A percentile compares a stretch with the other conserved stretches of the same genome.
Conservation (phyloP, 2,329 filamentous ascomycete genomes). For the Apiospora sp. region DNA sequence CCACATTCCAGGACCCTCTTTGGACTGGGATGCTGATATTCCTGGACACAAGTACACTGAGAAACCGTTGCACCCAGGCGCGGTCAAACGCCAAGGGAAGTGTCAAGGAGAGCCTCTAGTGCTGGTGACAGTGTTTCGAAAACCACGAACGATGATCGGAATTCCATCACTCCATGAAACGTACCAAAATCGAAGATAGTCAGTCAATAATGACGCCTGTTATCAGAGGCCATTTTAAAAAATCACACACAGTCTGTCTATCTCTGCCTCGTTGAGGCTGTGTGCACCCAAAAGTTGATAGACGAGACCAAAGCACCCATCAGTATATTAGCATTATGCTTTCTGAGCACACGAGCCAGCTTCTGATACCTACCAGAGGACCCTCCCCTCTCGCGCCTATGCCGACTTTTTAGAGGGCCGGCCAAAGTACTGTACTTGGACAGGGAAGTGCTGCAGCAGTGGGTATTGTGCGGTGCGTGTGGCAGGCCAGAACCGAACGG, state of each 20-base stretch:
- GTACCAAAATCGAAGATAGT: not conserved
- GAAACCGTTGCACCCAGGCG: conserved; percentile 13
- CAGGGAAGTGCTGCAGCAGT: conserved; percentile 12
- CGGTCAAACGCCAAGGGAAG: conserved; percentile 25
- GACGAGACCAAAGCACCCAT: conserved; percentile 5
- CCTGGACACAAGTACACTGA: conserved; percentile 20
- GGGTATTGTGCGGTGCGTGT: conserved; percentile 15
- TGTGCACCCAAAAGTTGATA: not conserved
- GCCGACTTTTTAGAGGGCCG: conserved; percentile 18
- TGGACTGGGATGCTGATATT: conserved; percentile 22
- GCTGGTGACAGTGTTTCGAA: conserved; percentile 17
- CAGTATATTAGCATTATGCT: conserved; percentile 21
- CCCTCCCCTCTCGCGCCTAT: conserved; percentile 17
- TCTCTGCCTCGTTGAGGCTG: too few relatives aligned
- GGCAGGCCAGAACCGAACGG: conserved; percentile 23
- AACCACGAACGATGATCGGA: conserved; percentile 14
- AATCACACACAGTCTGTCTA: not conserved
- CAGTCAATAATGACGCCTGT: not conserved
- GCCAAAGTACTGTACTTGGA: conserved; percentile 14
- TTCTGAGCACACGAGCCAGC: conserved; percentile 11
- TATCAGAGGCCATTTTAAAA: not conserved
- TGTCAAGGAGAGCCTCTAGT: conserved; percentile 21
- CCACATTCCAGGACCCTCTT: conserved; percentile 25
- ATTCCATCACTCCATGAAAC: conserved; percentile 18
- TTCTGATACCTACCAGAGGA: conserved; percentile 15